Conservation (phyloP, 2,329 filamentous ascomycete species). For the Coniochaeta ligniaria region DNA sequence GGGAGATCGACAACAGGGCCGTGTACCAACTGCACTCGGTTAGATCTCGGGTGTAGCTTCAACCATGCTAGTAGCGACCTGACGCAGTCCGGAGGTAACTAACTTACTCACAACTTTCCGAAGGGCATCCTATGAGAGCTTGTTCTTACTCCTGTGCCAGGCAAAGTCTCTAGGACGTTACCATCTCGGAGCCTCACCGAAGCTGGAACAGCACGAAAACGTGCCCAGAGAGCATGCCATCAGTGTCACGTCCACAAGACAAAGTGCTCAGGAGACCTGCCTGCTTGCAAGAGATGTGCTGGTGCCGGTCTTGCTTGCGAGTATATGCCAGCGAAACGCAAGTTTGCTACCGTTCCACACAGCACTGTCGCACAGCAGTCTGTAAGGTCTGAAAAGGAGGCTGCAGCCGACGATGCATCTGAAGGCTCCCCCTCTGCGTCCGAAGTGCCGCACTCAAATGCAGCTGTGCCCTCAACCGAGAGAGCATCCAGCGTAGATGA, state of each 20-base stretch:
- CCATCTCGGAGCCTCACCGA: slow-evolving; percentile 33
- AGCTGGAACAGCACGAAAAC: slow-evolving; percentile 31
- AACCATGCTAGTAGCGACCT: not conserved
- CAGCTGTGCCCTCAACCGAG: not conserved
- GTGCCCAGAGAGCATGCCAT: slow-evolving; percentile 33
- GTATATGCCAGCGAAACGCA: slow-evolving; percentile 29
- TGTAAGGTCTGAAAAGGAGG: not conserved
- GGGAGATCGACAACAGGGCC: slow-evolving; percentile 26
- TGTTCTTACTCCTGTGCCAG: slow-evolving; percentile 9
- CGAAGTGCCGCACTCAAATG: not conserved
- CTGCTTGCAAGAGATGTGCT: slow-evolving; percentile 30
- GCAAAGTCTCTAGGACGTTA: slow-evolving; percentile 26
- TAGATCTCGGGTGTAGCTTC: slow-evolving; percentile 29
- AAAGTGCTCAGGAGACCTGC: slow-evolving; percentile 33
- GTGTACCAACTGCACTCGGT: slow-evolving; percentile 29
- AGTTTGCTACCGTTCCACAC: slow-evolving; percentile 24
- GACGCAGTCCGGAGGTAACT: slow-evolving; percentile 8
- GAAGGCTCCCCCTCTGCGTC: not conserved
- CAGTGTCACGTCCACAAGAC: slow-evolving; percentile 35
- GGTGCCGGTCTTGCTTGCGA: slow-evolving; percentile 26
- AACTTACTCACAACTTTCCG: not conserved
- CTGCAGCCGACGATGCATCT: slow-evolving; percentile 2
- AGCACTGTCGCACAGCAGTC: not conserved
- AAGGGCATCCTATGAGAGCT: not conserved
- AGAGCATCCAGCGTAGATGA: not conserved